These are phyloP conservation scores for Neurospora hispaniola DNA, from an alignment of 495 filamentous ascomycete species.

Conservation along the genomic window DNA sequence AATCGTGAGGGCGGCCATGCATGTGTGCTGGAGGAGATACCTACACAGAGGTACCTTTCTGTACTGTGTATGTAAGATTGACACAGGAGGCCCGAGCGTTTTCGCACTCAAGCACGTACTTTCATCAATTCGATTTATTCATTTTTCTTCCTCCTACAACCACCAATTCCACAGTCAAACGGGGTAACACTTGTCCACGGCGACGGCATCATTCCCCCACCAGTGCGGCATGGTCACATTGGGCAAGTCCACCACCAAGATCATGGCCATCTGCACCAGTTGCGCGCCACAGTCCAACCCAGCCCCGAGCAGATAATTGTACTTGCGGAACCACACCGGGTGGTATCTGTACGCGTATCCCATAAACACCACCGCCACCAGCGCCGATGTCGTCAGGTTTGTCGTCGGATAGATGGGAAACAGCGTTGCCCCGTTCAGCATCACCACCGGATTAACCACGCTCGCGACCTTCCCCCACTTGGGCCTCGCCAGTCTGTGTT, in stretches of 20 bases:
- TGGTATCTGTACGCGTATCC: slow-evolving; percentile 10
- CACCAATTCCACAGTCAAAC: no score
- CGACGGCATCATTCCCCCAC: no score
- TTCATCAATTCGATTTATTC: no score
- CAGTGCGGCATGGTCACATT: background rate
- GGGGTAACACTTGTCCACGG: no score
- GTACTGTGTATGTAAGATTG: no score
- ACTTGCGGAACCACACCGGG: slow-evolving; percentile 25
- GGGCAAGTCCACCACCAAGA: slow-evolving; percentile 8
- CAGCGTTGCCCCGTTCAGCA: slow-evolving; percentile 7
- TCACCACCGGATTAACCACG: slow-evolving; percentile 5
- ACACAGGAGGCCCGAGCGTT: no score
- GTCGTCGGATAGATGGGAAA: slow-evolving; percentile 14
- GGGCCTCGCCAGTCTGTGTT: slow-evolving; percentile 3
- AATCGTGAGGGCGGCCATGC: background rate
- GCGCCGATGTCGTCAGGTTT: slow-evolving; percentile 6
- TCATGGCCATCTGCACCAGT: slow-evolving; percentile 3
- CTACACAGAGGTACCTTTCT: no score
- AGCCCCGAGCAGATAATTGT: slow-evolving; percentile 42
- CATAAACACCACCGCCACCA: slow-evolving; percentile 12
- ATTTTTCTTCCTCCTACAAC: no score
- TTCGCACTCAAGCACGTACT: no score
- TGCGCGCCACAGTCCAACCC: slow-evolving; percentile 44
- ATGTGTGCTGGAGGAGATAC: no score
- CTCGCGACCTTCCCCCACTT: slow-evolving; percentile 8